Base-by-base conservation (phyloP, 306 rosid species). In the Trichosanthes cucumerina region DNA sequence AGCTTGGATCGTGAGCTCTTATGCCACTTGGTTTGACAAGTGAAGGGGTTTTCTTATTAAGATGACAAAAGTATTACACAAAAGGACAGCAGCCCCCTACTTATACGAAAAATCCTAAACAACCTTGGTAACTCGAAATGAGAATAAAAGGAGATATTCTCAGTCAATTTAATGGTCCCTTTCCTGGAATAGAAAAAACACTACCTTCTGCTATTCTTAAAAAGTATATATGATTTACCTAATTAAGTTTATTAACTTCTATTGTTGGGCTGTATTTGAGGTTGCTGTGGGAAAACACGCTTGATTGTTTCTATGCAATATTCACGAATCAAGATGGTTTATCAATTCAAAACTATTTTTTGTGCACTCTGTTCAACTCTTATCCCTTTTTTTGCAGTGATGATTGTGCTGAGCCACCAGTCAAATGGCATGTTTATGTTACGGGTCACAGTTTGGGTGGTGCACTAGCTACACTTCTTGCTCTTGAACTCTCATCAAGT, bases 361-460 rank as follows among this genome's bases (percentile, higher is more conserved):
- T 68, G 19, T 69, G 57, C 38, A 13, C 3, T 76, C 21, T 56
- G 9, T 52, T 19, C 56, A 21, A 34, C 49, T 75, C 5, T 31
- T 46, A 9, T 78, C 8, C 21, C 84, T 46, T 75, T 80, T 79
- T 36, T 86, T 62, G 63, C 90, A 94, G 98, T 78, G 93, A 89
- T 80, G 97, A 86, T 78, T 66, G 80, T 77, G 87, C 82, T 73
- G 91, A 87, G 80, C 81, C 87, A n/a, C 78, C 49, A 62, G 81
- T 85, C 81, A 90, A 81, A 83, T 94, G 98, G 98, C 96, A 94
- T 70, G 82, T 92, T 83, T 94, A 88, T 83, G 82, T 92, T 64
- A 94, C 98, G 71, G 98, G 98, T 83, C 98, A 94, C 82, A 94
- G 98, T 87, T 88, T 92, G 85, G 98, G 98, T 47, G 98, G 98